phyloP scores from a whole-genome alignment of 2,329 filamentous ascomycete genomes.

The Trichophyton simii region DNA sequence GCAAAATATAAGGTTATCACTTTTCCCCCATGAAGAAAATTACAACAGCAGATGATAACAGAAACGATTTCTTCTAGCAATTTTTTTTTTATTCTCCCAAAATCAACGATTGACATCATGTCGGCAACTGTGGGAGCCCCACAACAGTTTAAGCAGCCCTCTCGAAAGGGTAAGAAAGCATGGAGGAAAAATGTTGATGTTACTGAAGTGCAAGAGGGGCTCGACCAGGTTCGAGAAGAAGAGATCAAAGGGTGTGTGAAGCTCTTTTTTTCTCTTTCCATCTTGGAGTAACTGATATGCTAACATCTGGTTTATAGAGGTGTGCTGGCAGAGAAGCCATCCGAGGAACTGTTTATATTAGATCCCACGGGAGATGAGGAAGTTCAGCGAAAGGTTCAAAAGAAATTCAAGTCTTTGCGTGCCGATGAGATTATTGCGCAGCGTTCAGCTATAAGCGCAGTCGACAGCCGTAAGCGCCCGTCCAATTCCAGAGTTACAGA shows the following conservation, averaged over 20 bases:
- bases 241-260: slow-evolving; percentile 66
- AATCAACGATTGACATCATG: slow-evolving; percentile 17
- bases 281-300: neutral
- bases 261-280: slow-evolving; percentile 6
- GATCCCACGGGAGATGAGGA: slow-evolving; percentile 60
- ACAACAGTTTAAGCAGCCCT: slow-evolving; percentile 73
- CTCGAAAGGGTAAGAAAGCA: slow-evolving; percentile 93
- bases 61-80: too few species aligned
- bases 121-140: slow-evolving; percentile 44
- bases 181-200: slow-evolving; percentile 98
- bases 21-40: slow-evolving; percentile 7
- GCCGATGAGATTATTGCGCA: slow-evolving; percentile 82
- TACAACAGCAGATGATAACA: slow-evolving; percentile 4
- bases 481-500: slow-evolving; percentile 51
- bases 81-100: neutral
- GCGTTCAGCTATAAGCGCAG: slow-evolving; percentile 67
- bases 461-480: slow-evolving; percentile 65
- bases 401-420: slow-evolving; percentile 65
- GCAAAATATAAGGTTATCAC: slow-evolving; percentile 1
- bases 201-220: slow-evolving; percentile 67
- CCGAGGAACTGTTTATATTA: slow-evolving; percentile 72
- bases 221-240: slow-evolving; percentile 75
- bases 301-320: slow-evolving; percentile 44
- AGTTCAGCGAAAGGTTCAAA: slow-evolving; percentile 53
- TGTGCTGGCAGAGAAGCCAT: slow-evolving; percentile 68